phyloP scores from a whole-genome alignment of 2,329 filamentous ascomycete genomes.

The Aphanocladium album region DNA sequence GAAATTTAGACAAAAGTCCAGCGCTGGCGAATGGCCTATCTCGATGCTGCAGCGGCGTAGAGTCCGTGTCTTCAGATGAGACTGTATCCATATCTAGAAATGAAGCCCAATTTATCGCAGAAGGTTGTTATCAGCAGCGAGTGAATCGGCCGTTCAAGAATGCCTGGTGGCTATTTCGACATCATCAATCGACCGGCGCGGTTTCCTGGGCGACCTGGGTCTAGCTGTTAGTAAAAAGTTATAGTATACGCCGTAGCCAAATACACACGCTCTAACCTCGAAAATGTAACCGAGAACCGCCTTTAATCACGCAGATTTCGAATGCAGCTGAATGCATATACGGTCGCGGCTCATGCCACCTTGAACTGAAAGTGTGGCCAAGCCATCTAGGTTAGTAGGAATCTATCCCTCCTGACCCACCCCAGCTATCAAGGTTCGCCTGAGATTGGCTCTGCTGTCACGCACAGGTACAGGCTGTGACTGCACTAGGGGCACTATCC shows the following conservation, averaged over 20 bases:
- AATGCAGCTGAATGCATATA: neutral
- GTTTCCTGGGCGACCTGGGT: neutral
- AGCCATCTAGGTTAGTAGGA: neutral
- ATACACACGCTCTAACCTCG: neutral
- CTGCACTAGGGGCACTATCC: too few relatives aligned
- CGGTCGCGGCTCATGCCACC: neutral
- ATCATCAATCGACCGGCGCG: neutral
- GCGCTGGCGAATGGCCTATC: slow-evolving; percentile 31
- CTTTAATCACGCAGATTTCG: neutral
- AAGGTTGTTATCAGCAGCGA: neutral
- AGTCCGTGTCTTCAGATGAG: neutral
- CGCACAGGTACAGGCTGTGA: too few relatives aligned
- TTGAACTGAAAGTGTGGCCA: neutral
- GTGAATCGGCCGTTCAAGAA: neutral
- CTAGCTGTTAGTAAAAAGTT: neutral
- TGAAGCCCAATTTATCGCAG: neutral
- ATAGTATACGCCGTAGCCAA: neutral
- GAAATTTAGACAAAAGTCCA: slow-evolving; percentile 62
- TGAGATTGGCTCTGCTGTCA: neutral
- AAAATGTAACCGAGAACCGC: neutral
- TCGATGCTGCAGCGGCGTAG: neutral
- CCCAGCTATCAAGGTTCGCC: neutral
- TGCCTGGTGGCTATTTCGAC: neutral
- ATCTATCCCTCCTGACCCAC: neutral
- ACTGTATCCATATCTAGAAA: neutral